Conservation (phyloP, 768 basidiomycete genomes). For the Cubamyces lactineus region DNA sequence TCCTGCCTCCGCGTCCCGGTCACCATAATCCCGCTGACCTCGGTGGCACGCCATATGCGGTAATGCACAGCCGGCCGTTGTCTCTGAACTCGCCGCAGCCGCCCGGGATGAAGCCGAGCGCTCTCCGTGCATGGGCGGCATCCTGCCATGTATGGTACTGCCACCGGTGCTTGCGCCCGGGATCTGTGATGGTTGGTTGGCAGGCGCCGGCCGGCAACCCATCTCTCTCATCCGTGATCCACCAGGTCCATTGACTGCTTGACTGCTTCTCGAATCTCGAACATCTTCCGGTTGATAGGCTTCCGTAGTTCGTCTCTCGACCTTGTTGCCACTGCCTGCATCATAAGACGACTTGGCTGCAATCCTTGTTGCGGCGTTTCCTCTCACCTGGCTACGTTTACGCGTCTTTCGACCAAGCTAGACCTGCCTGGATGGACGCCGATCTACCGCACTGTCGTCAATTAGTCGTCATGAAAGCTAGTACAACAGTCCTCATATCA, state of each 20-base stretch:
- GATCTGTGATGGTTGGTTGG: background rate
- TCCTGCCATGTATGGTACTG: background rate
- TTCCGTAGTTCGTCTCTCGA: background rate
- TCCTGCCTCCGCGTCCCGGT: background rate
- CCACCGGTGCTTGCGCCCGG: background rate
- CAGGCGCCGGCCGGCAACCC: background rate
- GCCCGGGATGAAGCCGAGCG: background rate
- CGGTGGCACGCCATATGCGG: conserved; percentile 3
- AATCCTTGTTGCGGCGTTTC: too few species aligned
- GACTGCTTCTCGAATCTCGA: background rate
- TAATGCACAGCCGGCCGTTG: background rate
- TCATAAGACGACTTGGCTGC: too few species aligned
- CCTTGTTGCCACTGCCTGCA: background rate
- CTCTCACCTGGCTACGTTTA: too few species aligned
- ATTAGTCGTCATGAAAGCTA: too few species aligned
- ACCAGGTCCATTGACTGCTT: background rate
- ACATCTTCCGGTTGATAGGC: background rate
- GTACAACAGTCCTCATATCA: too few species aligned
- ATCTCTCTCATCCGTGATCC: background rate
- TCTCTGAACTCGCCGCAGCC: background rate
- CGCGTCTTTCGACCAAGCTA: too few species aligned
- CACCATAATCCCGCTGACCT: background rate
- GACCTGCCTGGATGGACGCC: too few species aligned
- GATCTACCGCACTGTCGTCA: too few species aligned
- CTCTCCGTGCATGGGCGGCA: background rate